phyloP scores from a whole-genome alignment of 345 rosid genomes.

The Citrus trifoliata region DNA sequence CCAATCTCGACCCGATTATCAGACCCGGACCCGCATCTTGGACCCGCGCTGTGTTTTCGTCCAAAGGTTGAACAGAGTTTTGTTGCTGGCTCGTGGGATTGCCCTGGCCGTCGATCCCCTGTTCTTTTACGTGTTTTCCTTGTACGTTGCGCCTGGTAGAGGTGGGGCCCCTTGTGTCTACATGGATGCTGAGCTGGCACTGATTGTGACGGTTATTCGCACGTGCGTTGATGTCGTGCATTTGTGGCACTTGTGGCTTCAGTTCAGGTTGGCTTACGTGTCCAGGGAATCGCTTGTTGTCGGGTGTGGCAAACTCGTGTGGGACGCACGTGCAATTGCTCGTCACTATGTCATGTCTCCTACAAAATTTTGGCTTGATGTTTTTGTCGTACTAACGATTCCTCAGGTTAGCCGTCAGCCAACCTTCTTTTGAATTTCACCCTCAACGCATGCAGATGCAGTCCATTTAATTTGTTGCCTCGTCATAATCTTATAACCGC shows the following conservation, averaged over 20 bases:
- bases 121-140: conserved; percentile 64
- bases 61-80: too few species aligned
- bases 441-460: too few species aligned
- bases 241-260: conserved; percentile 70
- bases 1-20: too few species aligned
- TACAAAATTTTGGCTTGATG: conserved; percentile 84
- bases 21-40: too few species aligned
- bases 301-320: conserved; percentile 91
- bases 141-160: conserved; percentile 15
- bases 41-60: too few species aligned
- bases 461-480: too few species aligned
- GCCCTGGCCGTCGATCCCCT: conserved; percentile 79
- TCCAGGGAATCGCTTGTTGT: conserved; percentile 79
- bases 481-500: too few species aligned
- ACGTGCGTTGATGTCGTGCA: conserved; percentile 69
- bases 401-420: conserved; percentile 58
- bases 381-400: conserved; percentile 75
- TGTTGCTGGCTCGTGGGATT: conserved; percentile 60
- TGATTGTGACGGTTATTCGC: conserved; percentile 58
- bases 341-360: conserved; percentile 57
- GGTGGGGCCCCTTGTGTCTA: conserved; percentile 63
- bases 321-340: conserved; percentile 83
- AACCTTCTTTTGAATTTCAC: neutral
- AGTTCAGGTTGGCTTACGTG: conserved; percentile 75
- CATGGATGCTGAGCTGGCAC: conserved; percentile 65